Evolutionary conservation across 2,329 filamentous ascomycete genomes (phyloP).

Genomic region (Sphaerulina populicola): DNA sequence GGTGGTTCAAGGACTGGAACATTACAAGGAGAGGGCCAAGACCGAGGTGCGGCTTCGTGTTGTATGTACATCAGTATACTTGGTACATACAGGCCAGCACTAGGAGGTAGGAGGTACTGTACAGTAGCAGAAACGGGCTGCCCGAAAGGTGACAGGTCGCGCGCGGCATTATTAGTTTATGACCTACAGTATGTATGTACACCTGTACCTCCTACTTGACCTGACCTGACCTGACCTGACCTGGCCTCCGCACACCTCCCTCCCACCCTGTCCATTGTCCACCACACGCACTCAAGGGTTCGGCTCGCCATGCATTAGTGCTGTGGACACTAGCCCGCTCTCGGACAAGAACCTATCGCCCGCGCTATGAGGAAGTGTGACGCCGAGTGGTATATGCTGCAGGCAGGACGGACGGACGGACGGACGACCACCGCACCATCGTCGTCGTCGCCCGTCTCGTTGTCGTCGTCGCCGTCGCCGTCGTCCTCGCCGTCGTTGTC

Average conservation of each 20-base stretch:
- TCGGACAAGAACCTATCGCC: conserved; percentile 8
- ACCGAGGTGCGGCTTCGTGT: no score
- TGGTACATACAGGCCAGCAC: no score
- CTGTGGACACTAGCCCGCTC: conserved; percentile 5
- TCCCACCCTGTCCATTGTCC: no score
- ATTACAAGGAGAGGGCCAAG: no score
- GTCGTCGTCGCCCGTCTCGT: neutral
- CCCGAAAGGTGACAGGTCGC: neutral
- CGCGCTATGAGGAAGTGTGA: conserved; percentile 10
- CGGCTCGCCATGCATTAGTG: conserved; percentile 7
- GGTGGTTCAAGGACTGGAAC: no score
- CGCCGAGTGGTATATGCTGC: conserved; percentile 9
- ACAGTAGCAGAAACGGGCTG: neutral
- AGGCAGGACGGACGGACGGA: neutral
- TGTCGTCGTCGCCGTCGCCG: neutral
- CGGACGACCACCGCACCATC: neutral
- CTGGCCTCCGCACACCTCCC: no score
- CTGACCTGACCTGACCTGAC: no score
- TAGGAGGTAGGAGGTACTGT: no score
- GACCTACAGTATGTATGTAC: no score
- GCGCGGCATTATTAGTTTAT: neutral
- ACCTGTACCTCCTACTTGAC: no score
- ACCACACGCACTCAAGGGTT: neutral
- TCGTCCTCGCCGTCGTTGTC: no score
- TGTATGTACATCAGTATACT: no score